Conservation (phyloP, 371 early-diverging fungal species). For the Rhizopus arrhizus region DNA sequence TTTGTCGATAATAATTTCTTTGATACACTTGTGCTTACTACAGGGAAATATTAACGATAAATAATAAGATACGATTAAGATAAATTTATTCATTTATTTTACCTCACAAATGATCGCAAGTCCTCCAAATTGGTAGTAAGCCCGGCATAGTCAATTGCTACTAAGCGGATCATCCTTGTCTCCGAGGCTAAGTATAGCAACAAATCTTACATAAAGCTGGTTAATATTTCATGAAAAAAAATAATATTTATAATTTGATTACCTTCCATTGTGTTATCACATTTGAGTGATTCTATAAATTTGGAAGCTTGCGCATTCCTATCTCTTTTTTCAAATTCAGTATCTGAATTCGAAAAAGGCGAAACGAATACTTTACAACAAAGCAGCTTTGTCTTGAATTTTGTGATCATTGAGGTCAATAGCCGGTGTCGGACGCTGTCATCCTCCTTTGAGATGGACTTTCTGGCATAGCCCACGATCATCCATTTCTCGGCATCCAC, state of each 20-base stretch:
- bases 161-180: conserved; percentile 9
- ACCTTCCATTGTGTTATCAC: conserved; percentile 22
- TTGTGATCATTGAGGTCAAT: neutral
- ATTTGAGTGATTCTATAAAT: conserved; percentile 15
- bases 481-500: conserved; percentile 1
- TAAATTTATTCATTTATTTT: conserved; percentile 18
- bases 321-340: conserved; percentile 15
- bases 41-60: conserved; percentile 16
- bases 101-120: conserved; percentile 17
- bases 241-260: conserved; percentile 17
- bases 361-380: conserved; percentile 17
- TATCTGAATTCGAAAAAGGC: conserved; percentile 12
- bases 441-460: conserved; percentile 5
- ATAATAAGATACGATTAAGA: conserved; percentile 13
- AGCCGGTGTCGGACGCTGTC: neutral
- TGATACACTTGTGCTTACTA: conserved; percentile 16
- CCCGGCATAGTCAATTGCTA: conserved; percentile 14
- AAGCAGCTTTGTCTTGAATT: conserved; percentile 11
- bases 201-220: conserved; percentile 12
- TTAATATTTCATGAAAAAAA: conserved; percentile 18
- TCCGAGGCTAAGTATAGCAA: conserved; percentile 9
- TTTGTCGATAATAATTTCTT: conserved; percentile 18
- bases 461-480: conserved; percentile 5
- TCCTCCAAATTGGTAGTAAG: conserved; percentile 15
- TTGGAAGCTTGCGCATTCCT: conserved; percentile 10